Base-by-base conservation (phyloP, 2,329 filamentous ascomycete species). In the Colletotrichum cordylinicola region DNA sequence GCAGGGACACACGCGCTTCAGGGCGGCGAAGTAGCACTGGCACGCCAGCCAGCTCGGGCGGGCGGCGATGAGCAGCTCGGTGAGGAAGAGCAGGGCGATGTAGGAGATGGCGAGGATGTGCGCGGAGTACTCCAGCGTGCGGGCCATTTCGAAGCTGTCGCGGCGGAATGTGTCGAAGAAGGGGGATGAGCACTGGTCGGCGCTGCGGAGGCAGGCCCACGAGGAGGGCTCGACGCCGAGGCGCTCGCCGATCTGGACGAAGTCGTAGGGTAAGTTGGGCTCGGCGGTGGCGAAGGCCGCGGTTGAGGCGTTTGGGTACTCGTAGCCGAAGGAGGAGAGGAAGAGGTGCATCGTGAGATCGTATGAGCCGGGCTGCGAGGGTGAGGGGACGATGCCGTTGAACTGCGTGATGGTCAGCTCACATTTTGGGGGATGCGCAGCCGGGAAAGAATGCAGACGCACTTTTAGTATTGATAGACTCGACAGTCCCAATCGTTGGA, bases 1-100 rank as follows among this genome's bases (percentile, higher is more conserved):
- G 61, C 77, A 78, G 7, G 77, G 75, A 24, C 71, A 77, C 4
- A 69, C 24, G 27, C 75, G 58, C 75, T 75, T 78, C 21, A 78
- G n/a, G 8, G 2, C 24, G 4, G 66, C 9, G n/a, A 74, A 77
- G 58, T 75, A 72, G 65, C 75, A 78, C 21, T 43, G 68, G 68
- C 77, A 78, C 8, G 48, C 48, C 67, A 78, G 55, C 60, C 64
- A 72, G 56, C 68, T 64, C 21, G 77, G 77, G 18, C 75, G 77
- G 3, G 10, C 60, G 18, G 15, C 27, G 18, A 75, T 60, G n/a
- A 72, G 62, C 7, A 69, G 2, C 16, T 78, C 77, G n/a, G 43
- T 12, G 5, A 52, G 3, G 12, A 69, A 18, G 16, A 77, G 3
- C n/a, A 27, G 8, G 33, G 12, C 10, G 24, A 75, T 10, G 13